These are phyloP conservation scores for Aspergillus alliaceus DNA, from an alignment of 2,329 filamentous ascomycete genomes.

Conservation along the genomic window DNA sequence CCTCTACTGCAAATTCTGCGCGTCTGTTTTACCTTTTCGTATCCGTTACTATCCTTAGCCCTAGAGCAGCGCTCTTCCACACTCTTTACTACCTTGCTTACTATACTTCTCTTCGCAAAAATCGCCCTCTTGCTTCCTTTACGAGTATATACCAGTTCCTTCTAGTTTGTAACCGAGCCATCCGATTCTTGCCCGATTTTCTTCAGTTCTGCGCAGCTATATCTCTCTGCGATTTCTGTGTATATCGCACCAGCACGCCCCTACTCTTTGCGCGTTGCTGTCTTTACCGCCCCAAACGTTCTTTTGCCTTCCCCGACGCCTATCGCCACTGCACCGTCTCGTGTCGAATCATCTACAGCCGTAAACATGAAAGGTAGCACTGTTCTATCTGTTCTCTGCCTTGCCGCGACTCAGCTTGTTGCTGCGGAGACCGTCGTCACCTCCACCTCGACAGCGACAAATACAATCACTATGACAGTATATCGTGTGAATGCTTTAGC, in stretches of 20 bases:
- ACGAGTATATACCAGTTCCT: background rate
- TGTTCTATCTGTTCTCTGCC: constrained; percentile 33
- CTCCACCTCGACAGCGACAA: constrained; percentile 29
- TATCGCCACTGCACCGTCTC: background rate
- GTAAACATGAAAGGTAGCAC: constrained; percentile 38
- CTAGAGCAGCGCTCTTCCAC: constrained; percentile 31
- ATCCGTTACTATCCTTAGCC: constrained; percentile 14
- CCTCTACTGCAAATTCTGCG: constrained; percentile 5
- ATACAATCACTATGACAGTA: constrained; percentile 45
- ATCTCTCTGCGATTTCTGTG: background rate
- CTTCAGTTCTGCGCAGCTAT: constrained; percentile 2
- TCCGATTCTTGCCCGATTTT: background rate
- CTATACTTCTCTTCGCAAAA: constrained; percentile 18
- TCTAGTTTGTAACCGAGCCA: background rate
- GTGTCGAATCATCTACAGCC: background rate
- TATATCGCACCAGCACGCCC: background rate
- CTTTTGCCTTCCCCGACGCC: background rate
- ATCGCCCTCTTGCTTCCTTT: constrained; percentile 27
- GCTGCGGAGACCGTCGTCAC: constrained; percentile 27
- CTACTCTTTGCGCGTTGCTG: background rate
- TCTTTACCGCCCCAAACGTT: background rate
- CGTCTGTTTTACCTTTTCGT: constrained; percentile 15
- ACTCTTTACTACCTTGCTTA: constrained; percentile 21
- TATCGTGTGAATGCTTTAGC: constrained; percentile 45
- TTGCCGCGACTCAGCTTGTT: constrained; percentile 33